Base-by-base conservation (phyloP, 768 basidiomycete species). In the Russula dissimulans region DNA sequence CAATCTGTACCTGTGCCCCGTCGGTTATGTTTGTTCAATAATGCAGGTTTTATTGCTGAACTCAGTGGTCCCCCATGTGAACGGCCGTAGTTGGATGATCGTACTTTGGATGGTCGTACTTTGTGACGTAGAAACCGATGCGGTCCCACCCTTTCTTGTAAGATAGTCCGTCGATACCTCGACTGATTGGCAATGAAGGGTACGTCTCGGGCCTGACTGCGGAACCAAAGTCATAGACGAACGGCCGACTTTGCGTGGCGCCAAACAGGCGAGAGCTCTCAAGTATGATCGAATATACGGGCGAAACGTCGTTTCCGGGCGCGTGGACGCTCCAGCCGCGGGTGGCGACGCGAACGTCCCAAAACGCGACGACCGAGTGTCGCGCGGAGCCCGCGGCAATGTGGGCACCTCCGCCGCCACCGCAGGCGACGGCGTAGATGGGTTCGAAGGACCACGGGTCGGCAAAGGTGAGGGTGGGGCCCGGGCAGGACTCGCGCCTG, bases 191-290 rank as follows among this genome's bases (percentile, higher is more conserved):
- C 42, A 69, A 51, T 26, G 59, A 52, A 12, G 80, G 78, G 63
- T 87, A 89, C 9, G 86, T 86, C 49, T 77, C 74, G 36, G 71
- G 69, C 2, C 72, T 76, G 14, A 85, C 79, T 10, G 79, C 82
- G 8, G 83, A 81, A 8, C 88, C 88, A 66, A 93, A 91, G 70
- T 92, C 89, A 54, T 84, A 82, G 12, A 90, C 83, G 68, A 90
- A 91, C 6, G 87, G 81, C 46, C 89, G 73, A 63, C 82, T 84
- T 68, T 91, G 83, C 9, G 87, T 91, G 4, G 77, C 88, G 11
- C 89, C 91, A 64, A 86, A 92, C 47, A 91, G 71, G 43, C 91
- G 82, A 15, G 87, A 86, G 62, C 87, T 85, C 70, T 93, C 91
- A 22, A 91, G 73, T 38, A 84, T 69, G 50, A 92, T 69, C 6